These are phyloP conservation scores for Ganoderma lingzhi DNA, from an alignment of 1,284 basidiomycete species.

Conservation along the genomic window DNA sequence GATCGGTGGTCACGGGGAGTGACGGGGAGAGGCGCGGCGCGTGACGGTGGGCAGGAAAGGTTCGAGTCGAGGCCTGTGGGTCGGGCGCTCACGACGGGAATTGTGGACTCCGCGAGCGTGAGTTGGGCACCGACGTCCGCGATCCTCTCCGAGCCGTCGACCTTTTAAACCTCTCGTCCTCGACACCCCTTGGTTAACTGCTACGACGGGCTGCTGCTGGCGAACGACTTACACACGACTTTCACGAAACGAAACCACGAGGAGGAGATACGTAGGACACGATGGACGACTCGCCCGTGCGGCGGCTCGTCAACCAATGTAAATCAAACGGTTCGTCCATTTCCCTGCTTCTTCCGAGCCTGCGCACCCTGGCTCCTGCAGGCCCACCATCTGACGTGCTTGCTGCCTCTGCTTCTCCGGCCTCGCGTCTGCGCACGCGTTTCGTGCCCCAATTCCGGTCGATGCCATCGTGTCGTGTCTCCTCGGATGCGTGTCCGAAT, in stretches of 20 bases:
- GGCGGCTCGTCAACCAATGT: constrained; percentile 72
- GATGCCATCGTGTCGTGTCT: constrained; percentile 2
- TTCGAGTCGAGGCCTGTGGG: neutral
- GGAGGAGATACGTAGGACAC: constrained; percentile 2
- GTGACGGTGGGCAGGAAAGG: constrained; percentile 5
- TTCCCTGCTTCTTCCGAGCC: constrained; percentile 3
- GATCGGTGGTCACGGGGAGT: constrained; percentile 7
- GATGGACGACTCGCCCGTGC: constrained; percentile 57
- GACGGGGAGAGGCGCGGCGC: neutral
- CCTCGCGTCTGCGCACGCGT: constrained; percentile 16
- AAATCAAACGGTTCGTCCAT: constrained; percentile 67
- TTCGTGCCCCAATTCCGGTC: constrained; percentile 10
- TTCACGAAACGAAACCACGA: neutral
- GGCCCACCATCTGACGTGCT: constrained; percentile 16
- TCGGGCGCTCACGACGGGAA: constrained; percentile 22
- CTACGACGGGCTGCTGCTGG: neutral
- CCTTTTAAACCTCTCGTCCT: constrained; percentile 8
- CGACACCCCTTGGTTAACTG: neutral
- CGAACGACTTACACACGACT: neutral
- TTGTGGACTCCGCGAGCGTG: constrained; percentile 29
- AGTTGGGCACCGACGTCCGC: constrained; percentile 31
- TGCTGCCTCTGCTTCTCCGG: constrained; percentile 9
- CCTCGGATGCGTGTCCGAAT: neutral
- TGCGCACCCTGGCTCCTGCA: constrained; percentile 7
- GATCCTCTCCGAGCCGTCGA: constrained; percentile 22